These are phyloP conservation scores for Alnus glutinosa DNA, from an alignment of 306 rosid genomes.

Conservation along the genomic window DNA sequence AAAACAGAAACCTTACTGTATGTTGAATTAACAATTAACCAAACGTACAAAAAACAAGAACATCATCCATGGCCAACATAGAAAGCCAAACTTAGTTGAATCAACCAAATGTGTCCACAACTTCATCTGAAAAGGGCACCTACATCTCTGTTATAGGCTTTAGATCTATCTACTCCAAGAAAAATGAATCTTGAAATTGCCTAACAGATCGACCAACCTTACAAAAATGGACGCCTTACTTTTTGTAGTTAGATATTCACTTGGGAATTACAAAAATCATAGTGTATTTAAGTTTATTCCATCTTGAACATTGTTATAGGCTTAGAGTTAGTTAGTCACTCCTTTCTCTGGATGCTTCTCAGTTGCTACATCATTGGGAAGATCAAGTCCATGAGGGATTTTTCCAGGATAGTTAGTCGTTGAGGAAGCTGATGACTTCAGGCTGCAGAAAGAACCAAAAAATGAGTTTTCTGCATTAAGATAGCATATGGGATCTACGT, in stretches of 20 bases:
- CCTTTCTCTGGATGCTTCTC: slow-evolving; percentile 46
- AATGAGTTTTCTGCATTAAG: slow-evolving; percentile 12
- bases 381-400: slow-evolving; percentile 69
- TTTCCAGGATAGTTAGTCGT: slow-evolving; percentile 73
- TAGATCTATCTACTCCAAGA: background rate
- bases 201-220: slow-evolving; percentile 7
- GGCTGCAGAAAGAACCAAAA: slow-evolving; percentile 42
- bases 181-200: slow-evolving; percentile 6
- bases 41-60: background rate
- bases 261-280: slow-evolving; percentile 2
- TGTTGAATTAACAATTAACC: too few species aligned
- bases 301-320: background rate
- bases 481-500: background rate
- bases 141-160: background rate
- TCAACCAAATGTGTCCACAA: background rate
- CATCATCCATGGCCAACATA: background rate
- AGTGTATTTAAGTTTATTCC: background rate
- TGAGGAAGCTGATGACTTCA: slow-evolving; percentile 60
- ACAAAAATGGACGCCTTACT: background rate
- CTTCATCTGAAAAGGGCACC: background rate
- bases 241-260: slow-evolving; percentile 4
- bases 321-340: slow-evolving; percentile 22
- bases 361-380: slow-evolving; percentile 66
- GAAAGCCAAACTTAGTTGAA: slow-evolving; percentile 7
- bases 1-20: too few species aligned